phyloP scores from a whole-genome alignment of 176 grass and related monocot species.

The Oryza australiensis region DNA sequence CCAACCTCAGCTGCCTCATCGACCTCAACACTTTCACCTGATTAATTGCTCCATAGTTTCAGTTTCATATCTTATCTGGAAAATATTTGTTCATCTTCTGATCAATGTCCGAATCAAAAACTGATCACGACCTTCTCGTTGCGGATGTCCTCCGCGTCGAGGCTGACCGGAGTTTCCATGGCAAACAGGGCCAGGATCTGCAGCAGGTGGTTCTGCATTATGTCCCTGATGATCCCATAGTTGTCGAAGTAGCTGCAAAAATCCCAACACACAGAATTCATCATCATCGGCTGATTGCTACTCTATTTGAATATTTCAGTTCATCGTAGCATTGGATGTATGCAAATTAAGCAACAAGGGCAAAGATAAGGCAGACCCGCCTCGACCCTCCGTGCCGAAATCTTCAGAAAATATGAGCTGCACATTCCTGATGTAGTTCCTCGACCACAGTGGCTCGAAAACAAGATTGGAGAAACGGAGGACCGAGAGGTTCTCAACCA shows the following conservation, averaged over 20 bases:
- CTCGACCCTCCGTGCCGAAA: slow-evolving; percentile 90
- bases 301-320: not conserved
- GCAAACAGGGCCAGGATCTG: slow-evolving; percentile 95
- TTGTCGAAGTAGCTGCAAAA: slow-evolving; percentile 84
- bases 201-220: slow-evolving; percentile 97
- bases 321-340: not conserved
- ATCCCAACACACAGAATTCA: not conserved
- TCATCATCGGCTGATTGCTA: not conserved
- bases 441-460: slow-evolving; percentile 91
- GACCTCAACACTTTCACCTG: slow-evolving; percentile 89
- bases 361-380: slow-evolving; percentile 62
- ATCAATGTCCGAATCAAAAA: not conserved
- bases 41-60: not conserved
- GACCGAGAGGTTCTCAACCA: slow-evolving; percentile 95
- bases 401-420: slow-evolving; percentile 94
- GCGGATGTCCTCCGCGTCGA: slow-evolving; percentile 89
- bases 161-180: slow-evolving; percentile 94
- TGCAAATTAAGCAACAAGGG: not conserved
- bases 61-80: too few species aligned
- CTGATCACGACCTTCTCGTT: slow-evolving; percentile 66
- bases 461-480: slow-evolving; percentile 97
- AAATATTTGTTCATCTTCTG: not conserved
- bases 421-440: slow-evolving; percentile 90
- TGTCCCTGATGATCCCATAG: slow-evolving; percentile 95
- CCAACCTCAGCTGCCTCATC: slow-evolving; percentile 70